A percentile compares a stretch with the other conserved stretches of the same genome.
These are phyloP conservation scores for Penicillium thymicola DNA, from an alignment of 2,329 filamentous ascomycete species.

Conservation along the genomic window DNA sequence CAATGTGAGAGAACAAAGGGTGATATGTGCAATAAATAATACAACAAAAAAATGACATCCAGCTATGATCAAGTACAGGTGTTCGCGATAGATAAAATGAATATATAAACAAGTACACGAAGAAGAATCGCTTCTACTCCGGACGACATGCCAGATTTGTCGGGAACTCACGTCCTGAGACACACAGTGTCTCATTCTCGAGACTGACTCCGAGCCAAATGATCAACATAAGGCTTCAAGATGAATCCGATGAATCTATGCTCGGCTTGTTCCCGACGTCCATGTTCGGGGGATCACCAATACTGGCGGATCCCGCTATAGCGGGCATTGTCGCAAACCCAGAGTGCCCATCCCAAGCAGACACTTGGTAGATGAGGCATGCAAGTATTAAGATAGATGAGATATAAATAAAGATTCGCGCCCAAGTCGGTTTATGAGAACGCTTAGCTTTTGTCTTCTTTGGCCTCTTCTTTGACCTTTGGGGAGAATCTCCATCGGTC, in stretches of 20 bases:
- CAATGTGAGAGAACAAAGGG: not conserved
- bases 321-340: not conserved
- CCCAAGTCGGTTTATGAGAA: not conserved
- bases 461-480: not conserved
- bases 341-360: slow-evolving; percentile 3
- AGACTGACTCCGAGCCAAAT: not conserved
- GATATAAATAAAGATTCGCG: slow-evolving; percentile 1
- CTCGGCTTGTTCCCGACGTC: not conserved
- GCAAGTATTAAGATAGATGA: slow-evolving; percentile 8
- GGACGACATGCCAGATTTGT: not conserved
- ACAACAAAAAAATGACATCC: not conserved
- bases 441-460: not conserved
- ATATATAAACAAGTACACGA: slow-evolving; percentile 9
- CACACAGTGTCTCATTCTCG: not conserved
- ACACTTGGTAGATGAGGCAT: slow-evolving; percentile 4
- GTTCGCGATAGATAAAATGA: not conserved
- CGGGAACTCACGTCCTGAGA: not conserved
- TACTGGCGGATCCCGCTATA: not conserved
- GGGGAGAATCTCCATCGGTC: slow-evolving; percentile 18
- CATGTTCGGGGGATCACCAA: not conserved
- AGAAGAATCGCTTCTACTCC: slow-evolving; percentile 7
- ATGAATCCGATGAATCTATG: not conserved
- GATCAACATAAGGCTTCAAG: not conserved
- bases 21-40: not conserved
- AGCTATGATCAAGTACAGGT: slow-evolving; percentile 4